Evolutionary conservation across 169 alveolate species (phyloP).

Genomic region (Eimeria falciformis): DNA sequence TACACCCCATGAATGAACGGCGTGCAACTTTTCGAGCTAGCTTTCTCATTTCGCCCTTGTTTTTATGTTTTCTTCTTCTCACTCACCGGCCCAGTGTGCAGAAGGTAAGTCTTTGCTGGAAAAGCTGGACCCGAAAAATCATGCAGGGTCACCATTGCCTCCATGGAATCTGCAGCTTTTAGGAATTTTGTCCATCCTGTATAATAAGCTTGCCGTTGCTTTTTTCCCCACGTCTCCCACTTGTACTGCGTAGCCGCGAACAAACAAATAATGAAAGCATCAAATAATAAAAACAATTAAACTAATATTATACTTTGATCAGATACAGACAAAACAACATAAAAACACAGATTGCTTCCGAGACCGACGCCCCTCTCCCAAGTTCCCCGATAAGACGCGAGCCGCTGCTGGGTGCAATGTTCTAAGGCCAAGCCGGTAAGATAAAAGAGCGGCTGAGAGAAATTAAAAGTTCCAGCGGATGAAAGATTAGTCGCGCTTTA

Average conservation of each 20-base stretch:
- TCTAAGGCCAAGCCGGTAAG: too few species aligned
- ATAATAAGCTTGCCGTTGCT: conserved; percentile 17
- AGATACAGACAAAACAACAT: background rate
- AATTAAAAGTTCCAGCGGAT: too few species aligned
- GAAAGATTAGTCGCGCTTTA: too few species aligned
- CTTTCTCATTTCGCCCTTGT: too few species aligned
- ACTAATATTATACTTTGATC: background rate
- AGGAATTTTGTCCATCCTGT: conserved; percentile 30
- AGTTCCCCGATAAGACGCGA: too few species aligned
- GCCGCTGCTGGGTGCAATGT: too few species aligned
- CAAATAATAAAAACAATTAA: background rate
- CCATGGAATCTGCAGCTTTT: conserved; percentile 38
- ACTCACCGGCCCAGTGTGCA: conserved; percentile 48
- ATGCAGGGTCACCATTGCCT: background rate
- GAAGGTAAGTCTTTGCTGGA: background rate
- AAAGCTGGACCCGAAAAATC: background rate
- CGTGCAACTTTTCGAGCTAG: too few species aligned
- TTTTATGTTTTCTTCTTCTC: too few species aligned
- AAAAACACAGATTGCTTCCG: background rate
- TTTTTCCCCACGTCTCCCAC: conserved; percentile 38
- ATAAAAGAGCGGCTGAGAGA: too few species aligned
- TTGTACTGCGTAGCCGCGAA: conserved; percentile 1
- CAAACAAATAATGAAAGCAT: background rate
- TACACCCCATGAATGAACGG: too few species aligned
- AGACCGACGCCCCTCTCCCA: too few species aligned